These are phyloP conservation scores for Bruguiera sexangula DNA, from an alignment of 345 rosid species.

Conservation along the genomic window DNA sequence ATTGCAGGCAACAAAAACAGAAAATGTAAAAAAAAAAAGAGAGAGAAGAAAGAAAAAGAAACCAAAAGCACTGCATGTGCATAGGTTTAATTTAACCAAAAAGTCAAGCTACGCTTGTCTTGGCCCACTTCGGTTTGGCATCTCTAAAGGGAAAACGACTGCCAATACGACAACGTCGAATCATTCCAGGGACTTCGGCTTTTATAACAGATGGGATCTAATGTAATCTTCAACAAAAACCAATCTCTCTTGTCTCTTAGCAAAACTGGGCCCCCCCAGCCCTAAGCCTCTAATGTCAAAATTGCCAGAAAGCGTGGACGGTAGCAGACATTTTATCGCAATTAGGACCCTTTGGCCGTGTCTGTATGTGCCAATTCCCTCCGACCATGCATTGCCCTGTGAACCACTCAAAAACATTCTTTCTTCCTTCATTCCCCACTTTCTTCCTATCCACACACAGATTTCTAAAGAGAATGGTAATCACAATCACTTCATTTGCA, in stretches of 20 bases:
- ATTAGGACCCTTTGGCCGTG: conserved; percentile 10
- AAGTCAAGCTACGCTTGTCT: neutral
- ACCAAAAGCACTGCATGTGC: neutral
- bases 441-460: neutral
- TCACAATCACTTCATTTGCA: conserved; percentile 1
- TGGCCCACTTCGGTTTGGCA: neutral
- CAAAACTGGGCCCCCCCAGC: neutral
- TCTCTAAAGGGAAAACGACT: neutral
- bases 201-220: neutral
- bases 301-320: neutral
- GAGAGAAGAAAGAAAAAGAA: neutral
- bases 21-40: neutral
- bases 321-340: conserved; percentile 18
- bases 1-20: neutral
- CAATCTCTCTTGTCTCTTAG: conserved; percentile 8
- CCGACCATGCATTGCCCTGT: neutral
- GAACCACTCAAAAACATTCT: neutral
- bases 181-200: conserved; percentile 4
- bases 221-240: neutral
- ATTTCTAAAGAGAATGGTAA: neutral
- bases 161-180: conserved; percentile 4
- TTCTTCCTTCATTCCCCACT: neutral
- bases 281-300: neutral
- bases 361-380: conserved; percentile 3
- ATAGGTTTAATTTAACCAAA: neutral